phyloP scores from a whole-genome alignment of 2,329 filamentous ascomycete species.

The Diplocarpon rosae region DNA sequence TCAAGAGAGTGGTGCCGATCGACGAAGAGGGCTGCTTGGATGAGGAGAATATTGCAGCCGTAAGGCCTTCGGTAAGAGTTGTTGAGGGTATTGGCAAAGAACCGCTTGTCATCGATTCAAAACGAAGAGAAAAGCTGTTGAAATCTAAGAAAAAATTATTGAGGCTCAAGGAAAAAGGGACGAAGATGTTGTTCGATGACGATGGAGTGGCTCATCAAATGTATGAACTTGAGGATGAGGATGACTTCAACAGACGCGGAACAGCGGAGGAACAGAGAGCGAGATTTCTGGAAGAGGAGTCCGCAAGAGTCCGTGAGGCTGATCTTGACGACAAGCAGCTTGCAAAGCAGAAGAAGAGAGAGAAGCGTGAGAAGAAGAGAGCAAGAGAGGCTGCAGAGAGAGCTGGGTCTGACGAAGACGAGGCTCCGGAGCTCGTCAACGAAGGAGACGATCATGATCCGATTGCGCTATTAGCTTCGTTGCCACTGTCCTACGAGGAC shows the following conservation, averaged over 20 bases:
- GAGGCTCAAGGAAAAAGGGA: conserved; percentile 79
- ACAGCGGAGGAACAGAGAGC: conserved; percentile 64
- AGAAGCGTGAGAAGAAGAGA: conserved; percentile 66
- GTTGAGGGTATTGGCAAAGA: conserved; percentile 58
- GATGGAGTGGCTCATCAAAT: conserved; percentile 75
- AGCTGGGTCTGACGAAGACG: conserved; percentile 28
- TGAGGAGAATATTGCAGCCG: conserved; percentile 32
- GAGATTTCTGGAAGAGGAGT: conserved; percentile 69
- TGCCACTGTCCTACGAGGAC: conserved; percentile 47
- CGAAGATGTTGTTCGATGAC: conserved; percentile 84
- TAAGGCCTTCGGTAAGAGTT: conserved; percentile 40
- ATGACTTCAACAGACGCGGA: conserved; percentile 65
- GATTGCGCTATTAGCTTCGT: conserved; percentile 44
- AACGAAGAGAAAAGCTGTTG: conserved; percentile 90
- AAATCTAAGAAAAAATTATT: conserved; percentile 89
- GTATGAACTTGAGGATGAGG: conserved; percentile 82
- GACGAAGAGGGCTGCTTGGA: conserved; percentile 39
- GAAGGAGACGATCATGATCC: conserved; percentile 40
- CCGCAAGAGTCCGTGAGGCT: conserved; percentile 56
- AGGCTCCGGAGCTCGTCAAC: conserved; percentile 24
- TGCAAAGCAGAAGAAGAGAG: conserved; percentile 65
- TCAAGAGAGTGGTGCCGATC: conserved; percentile 77
- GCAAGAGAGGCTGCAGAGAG: conserved; percentile 47
- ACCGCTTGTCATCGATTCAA: conserved; percentile 78
- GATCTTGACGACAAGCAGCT: conserved; percentile 76